Conservation (phyloP, 345 rosid genomes). For the Nasturtium officinale region DNA sequence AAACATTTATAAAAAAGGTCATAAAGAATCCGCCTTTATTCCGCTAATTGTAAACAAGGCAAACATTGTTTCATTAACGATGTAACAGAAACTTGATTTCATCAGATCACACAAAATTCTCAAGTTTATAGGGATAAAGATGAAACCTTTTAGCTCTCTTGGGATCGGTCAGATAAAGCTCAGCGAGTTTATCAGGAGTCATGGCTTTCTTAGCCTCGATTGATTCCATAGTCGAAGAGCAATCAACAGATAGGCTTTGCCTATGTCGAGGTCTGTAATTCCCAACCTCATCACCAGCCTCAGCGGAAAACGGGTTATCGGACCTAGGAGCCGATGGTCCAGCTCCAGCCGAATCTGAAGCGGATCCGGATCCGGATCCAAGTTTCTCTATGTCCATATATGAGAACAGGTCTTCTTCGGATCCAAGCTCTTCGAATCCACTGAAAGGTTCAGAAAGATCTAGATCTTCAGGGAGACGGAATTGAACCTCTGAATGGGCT, state of each 20-base stretch:
- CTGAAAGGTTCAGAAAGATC: slow-evolving; percentile 65
- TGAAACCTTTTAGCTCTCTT: slow-evolving; percentile 87
- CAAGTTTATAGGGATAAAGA: neutral
- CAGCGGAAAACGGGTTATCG: slow-evolving; percentile 40
- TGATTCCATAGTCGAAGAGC: slow-evolving; percentile 59
- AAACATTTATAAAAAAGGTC: neutral
- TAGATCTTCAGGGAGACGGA: slow-evolving; percentile 76
- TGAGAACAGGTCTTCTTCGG: slow-evolving; percentile 80
- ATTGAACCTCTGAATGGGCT: slow-evolving; percentile 78
- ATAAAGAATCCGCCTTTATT: slow-evolving; percentile 19
- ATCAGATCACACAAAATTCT: slow-evolving; percentile 2
- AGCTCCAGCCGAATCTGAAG: slow-evolving; percentile 49
- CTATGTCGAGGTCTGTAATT: slow-evolving; percentile 62
- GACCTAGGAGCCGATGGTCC: slow-evolving; percentile 44
- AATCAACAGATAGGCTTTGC: slow-evolving; percentile 82
- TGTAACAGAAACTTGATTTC: neutral
- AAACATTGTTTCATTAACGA: slow-evolving; percentile 3
- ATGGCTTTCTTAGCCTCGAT: slow-evolving; percentile 94
- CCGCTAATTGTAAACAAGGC: slow-evolving; percentile 21
- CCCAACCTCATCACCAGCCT: slow-evolving; percentile 19
- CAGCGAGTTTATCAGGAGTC: slow-evolving; percentile 90
- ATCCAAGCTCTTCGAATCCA: slow-evolving; percentile 62
- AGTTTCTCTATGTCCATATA: slow-evolving; percentile 86
- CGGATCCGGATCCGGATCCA: slow-evolving; percentile 55
- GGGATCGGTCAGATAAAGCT: slow-evolving; percentile 75